Evolutionary conservation across 176 grass and related monocot species (phyloP), one percentile per base, ranked within the genome.

Genomic region (Raddia distichophylla): DNA sequence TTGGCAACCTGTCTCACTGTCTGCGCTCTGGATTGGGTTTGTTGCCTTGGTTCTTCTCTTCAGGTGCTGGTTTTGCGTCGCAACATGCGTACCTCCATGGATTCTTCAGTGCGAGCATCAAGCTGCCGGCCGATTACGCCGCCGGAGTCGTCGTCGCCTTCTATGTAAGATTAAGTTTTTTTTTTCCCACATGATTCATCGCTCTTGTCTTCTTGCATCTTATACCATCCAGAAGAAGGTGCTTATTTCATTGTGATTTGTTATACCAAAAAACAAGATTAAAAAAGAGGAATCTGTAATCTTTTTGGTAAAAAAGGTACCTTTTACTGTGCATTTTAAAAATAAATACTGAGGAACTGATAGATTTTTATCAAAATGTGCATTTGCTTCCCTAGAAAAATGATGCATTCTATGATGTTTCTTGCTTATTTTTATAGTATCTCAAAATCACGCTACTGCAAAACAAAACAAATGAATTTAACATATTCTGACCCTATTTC

Each of bases 101-200:
- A 7, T 86, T 85, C 82, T 90, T 90, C 67, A 86, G 83, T 50
- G 88, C 88, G 4, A 82, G 66, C 78, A 86, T 90, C 61, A 90
- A 83, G 66, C 67, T 90, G 10, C 88, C 88, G 2, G 76, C 83
- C 5, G 79, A 67, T 71, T 86, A 86, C 63, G 75, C 88, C n/a
- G 87, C 87, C 44, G 83, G 88, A 8, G 88, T 90, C 53, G 88
- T 90, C 54, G 88, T 90, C 60, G 88, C 88, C 48, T 90, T 90
- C 67, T 86, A 90, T 72, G 88, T 90, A 80, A 78, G 73, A 40
- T 57, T 27, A 27, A 27, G 27, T 27, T 27, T 27, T 27, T 12
- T 63, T 37, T 17, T 10, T 27, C 56, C 7, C 34, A 27, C 45
- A 16, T 40, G 37, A 6, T 5, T 6, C 8, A 34, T 42, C 48